phyloP scores from a whole-genome alignment of 371 early-diverging fungal species.

The Mortierella sp. region DNA sequence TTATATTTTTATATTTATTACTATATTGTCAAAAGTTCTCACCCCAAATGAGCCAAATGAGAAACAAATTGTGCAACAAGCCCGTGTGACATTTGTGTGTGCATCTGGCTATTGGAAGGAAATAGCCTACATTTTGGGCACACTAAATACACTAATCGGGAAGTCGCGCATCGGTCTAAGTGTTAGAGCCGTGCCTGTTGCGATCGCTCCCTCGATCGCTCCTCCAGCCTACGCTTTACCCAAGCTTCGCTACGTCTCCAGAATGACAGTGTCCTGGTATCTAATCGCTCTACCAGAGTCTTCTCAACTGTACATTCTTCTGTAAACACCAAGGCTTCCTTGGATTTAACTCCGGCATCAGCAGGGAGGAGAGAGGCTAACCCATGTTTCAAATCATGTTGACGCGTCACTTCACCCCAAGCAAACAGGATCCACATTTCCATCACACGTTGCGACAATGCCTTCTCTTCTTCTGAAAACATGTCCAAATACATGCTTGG shows the following conservation, averaged over 20 bases:
- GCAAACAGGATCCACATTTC: constrained; percentile 51
- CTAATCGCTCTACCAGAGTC: constrained; percentile 42
- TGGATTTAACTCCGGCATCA: constrained; percentile 35
- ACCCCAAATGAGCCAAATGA: not conserved
- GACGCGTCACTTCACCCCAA: constrained; percentile 43
- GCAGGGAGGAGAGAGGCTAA: constrained; percentile 34
- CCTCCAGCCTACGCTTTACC: constrained; percentile 24
- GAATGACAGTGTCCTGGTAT: constrained; percentile 38
- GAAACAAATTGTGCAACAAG: not conserved
- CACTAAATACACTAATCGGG: too few relatives aligned
- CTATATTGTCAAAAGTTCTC: too few relatives aligned
- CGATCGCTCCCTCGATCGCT: constrained; percentile 19
- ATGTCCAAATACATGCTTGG: constrained; percentile 21
- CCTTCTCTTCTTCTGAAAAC: constrained; percentile 40
- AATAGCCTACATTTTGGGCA: too few relatives aligned
- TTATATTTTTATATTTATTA: too few relatives aligned
- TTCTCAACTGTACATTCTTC: constrained; percentile 49
- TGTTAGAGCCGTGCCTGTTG: constrained; percentile 1
- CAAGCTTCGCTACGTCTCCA: constrained; percentile 38
- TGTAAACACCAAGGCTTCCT: constrained; percentile 52
- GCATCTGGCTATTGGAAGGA: too few relatives aligned
- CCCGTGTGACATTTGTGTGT: too few relatives aligned
- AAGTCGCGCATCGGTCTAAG: too few relatives aligned
- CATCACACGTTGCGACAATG: constrained; percentile 27
- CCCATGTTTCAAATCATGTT: constrained; percentile 32